Evolutionary conservation across 768 basidiomycete genomes (phyloP), one percentile per base, ranked within the genome.

Genomic region (Sutorius australiensis): DNA sequence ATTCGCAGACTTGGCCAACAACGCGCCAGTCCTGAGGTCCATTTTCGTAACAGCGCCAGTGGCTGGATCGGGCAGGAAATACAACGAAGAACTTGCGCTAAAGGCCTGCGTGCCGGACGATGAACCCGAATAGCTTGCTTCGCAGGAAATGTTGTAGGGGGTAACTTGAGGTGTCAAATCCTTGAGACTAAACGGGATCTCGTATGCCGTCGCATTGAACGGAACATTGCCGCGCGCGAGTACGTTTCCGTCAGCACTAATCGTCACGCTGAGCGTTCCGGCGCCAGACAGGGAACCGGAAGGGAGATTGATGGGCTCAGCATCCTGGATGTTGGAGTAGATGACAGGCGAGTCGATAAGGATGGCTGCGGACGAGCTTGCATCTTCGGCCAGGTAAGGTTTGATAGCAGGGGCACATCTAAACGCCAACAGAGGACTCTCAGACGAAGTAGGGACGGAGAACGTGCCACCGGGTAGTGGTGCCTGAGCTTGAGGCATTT

Each of bases 341-440:
- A 76, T 75, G 21, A 85, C 64, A 10, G 76, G 75, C 1, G 81
- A 68, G 50, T 84, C 82, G 36, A 84, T 69, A 27, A 85, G 66
- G 44, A 84, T 73, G 14, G 77, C 72, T 2, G 75, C 72, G 3
- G 75, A 68, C 34, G 69, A 67, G 24, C 63, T 58, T 6, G 71
- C 72, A 53, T 83, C 82, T 55, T 79, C 80, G 6, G 78, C 73
- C 19, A 85, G 71, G 61, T 82, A 85, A 2, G 83, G 83, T 28
- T 75, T 73, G 45, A 83, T 74, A 1, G 81, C 80, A 31, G 81
- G 82, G 0, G 75, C 73, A 56, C 83, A 85, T 48, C 82, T 77
- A 28, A 85, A 67, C 16, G 82, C 79, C 28, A 85, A 67, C 12
- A 83, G 72, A 30, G 81, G 76, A 5, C 43, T 66, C 17, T 69